Conservation (phyloP, 768 basidiomycete species). For the Rhizopogon rudus region DNA sequence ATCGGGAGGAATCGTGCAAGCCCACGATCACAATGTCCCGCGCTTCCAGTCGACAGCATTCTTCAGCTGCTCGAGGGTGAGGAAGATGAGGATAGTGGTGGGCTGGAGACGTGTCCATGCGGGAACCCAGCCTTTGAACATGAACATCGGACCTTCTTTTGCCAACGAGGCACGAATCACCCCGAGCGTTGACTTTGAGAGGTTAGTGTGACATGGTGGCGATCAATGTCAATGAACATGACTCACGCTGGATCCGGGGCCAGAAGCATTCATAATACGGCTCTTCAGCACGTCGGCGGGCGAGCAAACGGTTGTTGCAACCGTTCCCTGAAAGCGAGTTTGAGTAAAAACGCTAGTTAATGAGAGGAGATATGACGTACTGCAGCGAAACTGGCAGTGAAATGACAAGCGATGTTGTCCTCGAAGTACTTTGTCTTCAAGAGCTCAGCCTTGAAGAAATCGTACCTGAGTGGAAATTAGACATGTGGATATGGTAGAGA, state of each 20-base stretch:
- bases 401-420: constrained; percentile 82
- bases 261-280: constrained; percentile 86
- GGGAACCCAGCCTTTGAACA: constrained; percentile 91
- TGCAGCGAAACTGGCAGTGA: constrained; percentile 83
- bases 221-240: background rate
- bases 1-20: background rate
- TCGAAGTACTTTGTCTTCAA: constrained; percentile 66
- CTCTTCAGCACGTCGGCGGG: constrained; percentile 88
- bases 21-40: constrained; percentile 12
- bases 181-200: constrained; percentile 55
- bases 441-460: constrained; percentile 86
- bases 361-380: constrained; percentile 36
- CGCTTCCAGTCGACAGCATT: constrained; percentile 61
- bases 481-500: background rate
- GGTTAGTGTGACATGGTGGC: background rate
- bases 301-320: constrained; percentile 85
- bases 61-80: constrained; percentile 80
- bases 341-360: background rate
- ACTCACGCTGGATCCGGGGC: constrained; percentile 70
- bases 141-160: constrained; percentile 80
- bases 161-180: constrained; percentile 66
- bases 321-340: constrained; percentile 56
- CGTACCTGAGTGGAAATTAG: constrained; percentile 49
- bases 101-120: constrained; percentile 85
- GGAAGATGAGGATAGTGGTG: constrained; percentile 83